Base-by-base conservation (phyloP, 108 stramenopile genomes). In the Cyclotella kingstonii region DNA sequence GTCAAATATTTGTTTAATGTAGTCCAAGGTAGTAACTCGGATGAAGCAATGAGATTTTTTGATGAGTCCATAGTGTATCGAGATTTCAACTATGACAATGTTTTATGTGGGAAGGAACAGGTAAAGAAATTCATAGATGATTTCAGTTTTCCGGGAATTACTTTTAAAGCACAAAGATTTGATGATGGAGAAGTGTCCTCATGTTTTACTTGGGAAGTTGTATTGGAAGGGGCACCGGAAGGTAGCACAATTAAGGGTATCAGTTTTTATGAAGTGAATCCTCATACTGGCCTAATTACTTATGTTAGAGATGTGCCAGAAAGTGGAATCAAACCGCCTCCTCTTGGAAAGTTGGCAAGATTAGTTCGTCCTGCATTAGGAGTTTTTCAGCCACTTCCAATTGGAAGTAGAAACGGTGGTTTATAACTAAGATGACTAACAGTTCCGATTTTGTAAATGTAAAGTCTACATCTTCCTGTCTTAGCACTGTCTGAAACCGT, bases 121-220 rank as follows among this genome's bases (percentile, higher is more conserved):
- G 88, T 89, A 19, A 38, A 60, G 40, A 60, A 76, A 44, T 89
- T 89, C 41, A 83, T 86, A 39, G 79, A 84, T 54, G 85, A 89
- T 55, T 89, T 89, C 55, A 72, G 69, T 5, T 86, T 89, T 68
- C 88, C 88, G 0, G 88, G 88, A 0, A 85, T 85, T 45, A 81
- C 81, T 54, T 89, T 89, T 65, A 45, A 60, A 11, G 65, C 83
- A 3, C 70, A 84, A 28, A 45, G 80, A 31, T 81, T 86, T 62
- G 82, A 84, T 63, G 88, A 89, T 77, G 88, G 88, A 8, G 40
- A 73, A 2, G 31, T 55, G 23, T 73, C 77, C 31, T 79, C 83
- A 15, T 86, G 88, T 60, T 89, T 89, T 40, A 89, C 84, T 34
- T 89, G 88, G 88, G 84, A 89, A 23, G 83, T 89, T 4, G 54